Evolutionary conservation across 208 protist species (phyloP).

Genomic region (Trichomonas vaginalis): DNA sequence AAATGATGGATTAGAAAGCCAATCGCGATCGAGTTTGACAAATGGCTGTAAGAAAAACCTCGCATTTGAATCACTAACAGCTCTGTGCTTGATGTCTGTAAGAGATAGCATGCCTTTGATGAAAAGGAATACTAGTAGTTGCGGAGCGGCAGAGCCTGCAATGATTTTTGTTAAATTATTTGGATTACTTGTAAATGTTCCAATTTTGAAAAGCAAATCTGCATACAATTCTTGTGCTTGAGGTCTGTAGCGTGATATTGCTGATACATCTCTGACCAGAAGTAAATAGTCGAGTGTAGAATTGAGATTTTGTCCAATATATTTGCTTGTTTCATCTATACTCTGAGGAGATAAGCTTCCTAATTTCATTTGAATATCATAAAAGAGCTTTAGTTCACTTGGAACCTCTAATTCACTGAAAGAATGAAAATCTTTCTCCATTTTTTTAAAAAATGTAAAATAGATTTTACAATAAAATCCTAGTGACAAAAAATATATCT

Average conservation of each 20-base stretch:
- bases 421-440: not conserved
- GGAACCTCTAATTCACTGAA: not conserved
- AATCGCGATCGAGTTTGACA: not conserved
- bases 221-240: not conserved
- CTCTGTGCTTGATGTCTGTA: not conserved
- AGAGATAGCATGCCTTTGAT: not conserved
- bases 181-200: not conserved
- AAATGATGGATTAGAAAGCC: not conserved
- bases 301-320: not conserved
- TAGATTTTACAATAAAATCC: no score
- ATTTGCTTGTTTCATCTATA: not conserved
- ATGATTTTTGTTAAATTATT: not conserved
- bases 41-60: not conserved
- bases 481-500: no score
- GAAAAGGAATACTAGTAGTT: not conserved
- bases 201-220: not conserved
- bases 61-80: not conserved
- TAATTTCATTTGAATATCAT: not conserved
- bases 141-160: no score
- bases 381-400: not conserved
- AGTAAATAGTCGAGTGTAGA: not conserved
- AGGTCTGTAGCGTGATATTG: not conserved
- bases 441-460: not conserved
- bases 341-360: not conserved
- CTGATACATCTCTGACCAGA: not conserved